Evolutionary conservation across 2,329 filamentous ascomycete genomes (phyloP), one percentile per base, ranked within the genome.

Genomic region (Sclerotinia minor): DNA sequence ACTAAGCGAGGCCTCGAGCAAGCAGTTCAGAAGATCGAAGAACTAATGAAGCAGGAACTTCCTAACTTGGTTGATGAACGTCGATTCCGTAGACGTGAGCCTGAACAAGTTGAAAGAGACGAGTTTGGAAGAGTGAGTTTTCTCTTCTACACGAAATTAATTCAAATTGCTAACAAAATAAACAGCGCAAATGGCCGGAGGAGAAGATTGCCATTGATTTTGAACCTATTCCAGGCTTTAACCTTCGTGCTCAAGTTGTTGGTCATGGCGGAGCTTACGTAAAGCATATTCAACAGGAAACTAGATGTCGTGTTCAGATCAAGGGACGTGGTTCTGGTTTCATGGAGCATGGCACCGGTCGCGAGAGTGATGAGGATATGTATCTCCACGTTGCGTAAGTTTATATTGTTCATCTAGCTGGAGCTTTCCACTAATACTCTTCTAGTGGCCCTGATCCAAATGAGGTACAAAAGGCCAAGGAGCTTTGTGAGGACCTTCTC

Each of bases 251-350:
- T 64, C 94, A 98, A 78, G 94, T 99, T 58, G 95, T 99, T 66
- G 95, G 95, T 61, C 91, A 94, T 74, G 93, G 93, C 44, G 95
- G 95, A 69, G 91, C 92, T 54, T 97, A 98, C 77, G 95, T 99
- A 70, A 99, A 99, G 80, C 94, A 97, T 77, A 98, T 99, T 72
- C 95, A 98, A 80, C 89, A 94, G 77, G 93, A 97, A 79, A 98
- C 95, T 19, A 87, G 92, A 70, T 98, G 95, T 78, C 92, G 94
- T 74, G 95, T 99, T 35, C 95, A 99, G 79, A 99, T 99, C 81
- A 99, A 99, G 79, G 95, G 95, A 24, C 92, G 92, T 71, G 94
- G 94, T 50, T 98, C 94, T 65, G 95, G 95, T 19, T 99, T 96
- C 77, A 89, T 96, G 76, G 95, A 99, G 78, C 88, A 90, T 58